Evolutionary conservation across 805 yeast genomes (phyloP), one percentile per base, ranked within the genome.

Genomic region (Candida awuae): DNA sequence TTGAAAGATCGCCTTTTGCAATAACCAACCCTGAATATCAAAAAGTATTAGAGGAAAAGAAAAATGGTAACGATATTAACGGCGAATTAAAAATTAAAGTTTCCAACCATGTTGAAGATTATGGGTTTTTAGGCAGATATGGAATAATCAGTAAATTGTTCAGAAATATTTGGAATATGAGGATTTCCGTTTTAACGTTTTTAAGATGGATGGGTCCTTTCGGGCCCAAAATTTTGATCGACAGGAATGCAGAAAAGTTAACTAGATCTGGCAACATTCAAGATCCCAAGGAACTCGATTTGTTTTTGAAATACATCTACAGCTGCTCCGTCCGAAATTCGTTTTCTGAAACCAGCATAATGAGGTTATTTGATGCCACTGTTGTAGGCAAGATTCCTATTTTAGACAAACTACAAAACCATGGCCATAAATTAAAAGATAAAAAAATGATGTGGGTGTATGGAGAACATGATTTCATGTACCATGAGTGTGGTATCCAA

Each of bases 401-500:
- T 39, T 58, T 70, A 48, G 88, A 82, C 52, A 70, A 78, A 42
- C 56, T 77, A 27, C 50, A 55, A 8, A 47, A 54, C 12, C 17
- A 29, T 1, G 32, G 35, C 4, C 23, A 26, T 8, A 20, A 19
- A 3, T 56, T 68, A 16, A 50, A 62, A 6, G 56, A 54, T 3
- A 48, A 54, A 36, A 32, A 45, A 6, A 62, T 70, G 2, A 54
- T 75, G 48, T 62, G 76, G 56, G 51, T 72, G 8, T 84, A 81
- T 55, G 94, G 92, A 0, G 73, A 77, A 46, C 73, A 66, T 46
- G 94, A 84, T 53, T 83, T 84, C 68, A 83, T 82, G 92, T 77
- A 74, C 48, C 68, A 65, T 25, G 70, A 68, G 26, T 80, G 81
- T 21, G 87, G 86, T 4, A 50, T 56, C 16, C 66, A 67, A 19